phyloP scores from a whole-genome alignment of 2,329 filamentous ascomycete species.

The Aspergillus tamarii region DNA sequence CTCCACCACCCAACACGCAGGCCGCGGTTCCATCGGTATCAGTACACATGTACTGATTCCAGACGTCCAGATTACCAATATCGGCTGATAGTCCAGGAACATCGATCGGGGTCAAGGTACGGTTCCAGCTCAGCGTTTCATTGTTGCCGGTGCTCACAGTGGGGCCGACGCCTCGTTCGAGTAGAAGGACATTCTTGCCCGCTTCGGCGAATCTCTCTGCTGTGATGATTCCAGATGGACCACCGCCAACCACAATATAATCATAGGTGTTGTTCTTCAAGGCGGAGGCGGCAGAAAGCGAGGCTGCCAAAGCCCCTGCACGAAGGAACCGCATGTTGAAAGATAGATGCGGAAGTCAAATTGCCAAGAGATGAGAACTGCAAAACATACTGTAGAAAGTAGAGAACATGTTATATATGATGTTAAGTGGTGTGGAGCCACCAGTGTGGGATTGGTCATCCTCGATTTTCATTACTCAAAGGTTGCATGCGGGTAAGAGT shows the following conservation, averaged over 20 bases:
- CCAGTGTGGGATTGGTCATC: neutral
- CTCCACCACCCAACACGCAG: slow-evolving; percentile 33
- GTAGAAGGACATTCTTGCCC: slow-evolving; percentile 28
- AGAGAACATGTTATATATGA: neutral
- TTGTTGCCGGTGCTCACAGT: slow-evolving; percentile 30
- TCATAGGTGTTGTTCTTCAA: slow-evolving; percentile 23
- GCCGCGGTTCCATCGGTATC: slow-evolving; percentile 28
- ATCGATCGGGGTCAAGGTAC: slow-evolving; percentile 29
- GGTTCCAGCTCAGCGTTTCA: slow-evolving; percentile 27
- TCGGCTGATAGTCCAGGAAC: slow-evolving; percentile 31
- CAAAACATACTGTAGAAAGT: neutral
- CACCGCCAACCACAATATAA: slow-evolving; percentile 30
- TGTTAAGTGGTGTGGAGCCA: neutral
- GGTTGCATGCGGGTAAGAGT: neutral
- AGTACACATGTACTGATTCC: slow-evolving; percentile 27
- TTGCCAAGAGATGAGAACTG: neutral
- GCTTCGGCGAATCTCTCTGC: slow-evolving; percentile 28
- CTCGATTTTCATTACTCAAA: neutral
- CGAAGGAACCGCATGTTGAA: neutral
- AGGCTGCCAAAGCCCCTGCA: neutral
- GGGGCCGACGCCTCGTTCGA: slow-evolving; percentile 27
- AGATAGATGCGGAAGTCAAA: neutral
- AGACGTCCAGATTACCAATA: slow-evolving; percentile 23
- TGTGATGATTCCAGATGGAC: slow-evolving; percentile 28
- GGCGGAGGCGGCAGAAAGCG: neutral